Evolutionary conservation across 2,329 filamentous ascomycete genomes (phyloP), one percentile per base, ranked within the genome.

Genomic region (Penicillium sp.): DNA sequence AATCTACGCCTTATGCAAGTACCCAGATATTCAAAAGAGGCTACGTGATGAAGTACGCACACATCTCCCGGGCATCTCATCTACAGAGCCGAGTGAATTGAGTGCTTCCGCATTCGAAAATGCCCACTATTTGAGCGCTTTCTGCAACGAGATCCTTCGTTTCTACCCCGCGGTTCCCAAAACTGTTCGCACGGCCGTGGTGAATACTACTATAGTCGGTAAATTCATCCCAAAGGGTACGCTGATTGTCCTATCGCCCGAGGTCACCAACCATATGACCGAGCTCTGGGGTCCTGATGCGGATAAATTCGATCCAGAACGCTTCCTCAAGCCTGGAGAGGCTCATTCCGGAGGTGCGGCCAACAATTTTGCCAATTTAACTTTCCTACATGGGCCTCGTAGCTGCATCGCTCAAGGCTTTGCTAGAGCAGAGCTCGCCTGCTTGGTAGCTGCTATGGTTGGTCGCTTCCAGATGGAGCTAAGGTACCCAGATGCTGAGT

Each of bases 391-490:
- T 69, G 92, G 92, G 0, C 91, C 92, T 2, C 79, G 92, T 48
- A 89, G 87, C 67, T 96, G 92, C 69, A 96, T 96, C 62, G 92
- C 92, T 0, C 83, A 87, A 71, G 80, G 80, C 1, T 96, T 96
- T 74, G 89, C 92, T 0, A 88, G 86, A 69, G 85, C 88, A 0
- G 93, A 97, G 78, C 90, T 96, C 73, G 91, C 90, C 9, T 93
- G 88, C 67, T 75, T 97, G 58, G 69, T 97, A 40, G 92, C 91
- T 21, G 82, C 84, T 9, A 86, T 89, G 81, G 82, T 93, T 3
- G 91, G 91, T 1, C 81, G 84, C 31, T 96, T 95, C 62, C 75
- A 83, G 65, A 82, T 86, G 56, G 82, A 87, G 69, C 75, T 86
- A 68, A 87, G 89, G 64, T 84, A 90, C 74, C 78, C 77, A 24